Conservation (phyloP, 2,329 filamentous ascomycete species). For the Leptographium lundbergii region DNA sequence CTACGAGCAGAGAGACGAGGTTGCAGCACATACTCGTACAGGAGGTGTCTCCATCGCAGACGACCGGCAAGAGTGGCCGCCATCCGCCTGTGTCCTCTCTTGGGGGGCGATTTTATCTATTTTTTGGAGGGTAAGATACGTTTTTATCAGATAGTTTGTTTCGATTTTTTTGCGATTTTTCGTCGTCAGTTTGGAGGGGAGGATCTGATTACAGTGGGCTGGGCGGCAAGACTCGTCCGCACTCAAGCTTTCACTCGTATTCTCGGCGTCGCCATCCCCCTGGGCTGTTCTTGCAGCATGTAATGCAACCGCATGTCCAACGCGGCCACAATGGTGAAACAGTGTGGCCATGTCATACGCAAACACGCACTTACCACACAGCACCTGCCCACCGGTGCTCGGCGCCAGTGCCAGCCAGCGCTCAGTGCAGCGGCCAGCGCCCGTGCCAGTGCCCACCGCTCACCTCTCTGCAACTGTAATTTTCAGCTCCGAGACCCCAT, state of each 20-base stretch:
- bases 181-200: background rate
- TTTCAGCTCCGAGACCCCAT: background rate
- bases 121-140: too few species aligned
- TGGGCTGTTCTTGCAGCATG: background rate
- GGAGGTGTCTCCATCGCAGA: background rate
- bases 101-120: background rate
- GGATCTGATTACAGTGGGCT: background rate
- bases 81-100: too few species aligned
- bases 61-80: background rate
- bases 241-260: background rate
- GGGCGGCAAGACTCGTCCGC: background rate
- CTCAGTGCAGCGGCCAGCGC: too few species aligned
- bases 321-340: background rate
- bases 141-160: too few species aligned
- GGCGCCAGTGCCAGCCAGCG: background rate
- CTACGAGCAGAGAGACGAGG: background rate
- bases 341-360: background rate
- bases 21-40: background rate
- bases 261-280: background rate
- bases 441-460: background rate
- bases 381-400: background rate
- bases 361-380: background rate
- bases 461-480: background rate
- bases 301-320: background rate
- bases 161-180: background rate